A percentile compares a stretch with the other conserved stretches of the same genome.
phyloP scores from a whole-genome alignment of 768 basidiomycete genomes.

The Leccinum sublutescens region DNA sequence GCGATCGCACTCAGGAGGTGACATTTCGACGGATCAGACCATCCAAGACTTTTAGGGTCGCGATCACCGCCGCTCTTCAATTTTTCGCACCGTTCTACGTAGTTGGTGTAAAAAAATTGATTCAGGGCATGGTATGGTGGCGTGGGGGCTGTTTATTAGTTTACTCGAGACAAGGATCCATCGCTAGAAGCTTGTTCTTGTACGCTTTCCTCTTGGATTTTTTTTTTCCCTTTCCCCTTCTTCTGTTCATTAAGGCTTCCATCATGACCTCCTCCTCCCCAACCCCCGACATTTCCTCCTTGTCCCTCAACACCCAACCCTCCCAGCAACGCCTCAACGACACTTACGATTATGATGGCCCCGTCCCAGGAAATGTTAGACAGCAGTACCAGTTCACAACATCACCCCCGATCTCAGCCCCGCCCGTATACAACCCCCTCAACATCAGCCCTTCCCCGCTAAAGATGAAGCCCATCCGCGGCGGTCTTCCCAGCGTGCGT shows the following conservation, averaged over 20 bases:
- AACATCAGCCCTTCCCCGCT: slow-evolving; percentile 66
- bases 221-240: slow-evolving; percentile 27
- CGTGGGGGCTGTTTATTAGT: slow-evolving; percentile 31
- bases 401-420: slow-evolving; percentile 54
- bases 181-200: slow-evolving; percentile 14
- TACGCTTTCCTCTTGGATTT: slow-evolving; percentile 28
- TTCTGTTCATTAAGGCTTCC: slow-evolving; percentile 25
- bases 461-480: slow-evolving; percentile 69
- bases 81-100: no score
- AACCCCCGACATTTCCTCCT: slow-evolving; percentile 71
- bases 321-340: slow-evolving; percentile 83
- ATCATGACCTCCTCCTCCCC: slow-evolving; percentile 80
- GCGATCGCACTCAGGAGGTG: slow-evolving; percentile 5
- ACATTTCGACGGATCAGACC: not conserved
- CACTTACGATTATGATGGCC: slow-evolving; percentile 79
- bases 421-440: slow-evolving; percentile 47
- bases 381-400: slow-evolving; percentile 71
- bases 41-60: not conserved
- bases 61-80: slow-evolving; percentile 10
- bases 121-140: slow-evolving; percentile 28
- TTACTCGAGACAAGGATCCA: slow-evolving; percentile 13
- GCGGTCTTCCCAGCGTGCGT: slow-evolving; percentile 73
- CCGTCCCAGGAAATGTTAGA: slow-evolving; percentile 46
- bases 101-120: slow-evolving; percentile 8
- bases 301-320: slow-evolving; percentile 63